Evolutionary conservation across 2,329 filamentous ascomycete species (phyloP).

Genomic region (Epichloe typhina): DNA sequence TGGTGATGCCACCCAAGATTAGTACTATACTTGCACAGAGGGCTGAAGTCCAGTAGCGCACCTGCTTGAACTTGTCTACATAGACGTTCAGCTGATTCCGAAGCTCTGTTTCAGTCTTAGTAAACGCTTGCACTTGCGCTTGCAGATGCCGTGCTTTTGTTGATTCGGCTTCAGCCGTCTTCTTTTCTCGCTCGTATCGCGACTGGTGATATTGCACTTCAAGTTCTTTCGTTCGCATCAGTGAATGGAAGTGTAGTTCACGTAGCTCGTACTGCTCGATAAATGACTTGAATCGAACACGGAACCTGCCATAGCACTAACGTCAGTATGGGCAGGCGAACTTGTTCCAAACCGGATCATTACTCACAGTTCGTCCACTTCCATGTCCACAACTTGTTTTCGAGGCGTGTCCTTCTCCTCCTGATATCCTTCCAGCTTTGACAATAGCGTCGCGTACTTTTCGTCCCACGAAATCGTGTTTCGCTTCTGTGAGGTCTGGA

Average conservation of each 20-base stretch:
- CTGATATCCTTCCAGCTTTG: slow-evolving; percentile 79
- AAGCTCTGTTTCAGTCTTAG: slow-evolving; percentile 88
- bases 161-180: slow-evolving; percentile 70
- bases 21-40: background rate
- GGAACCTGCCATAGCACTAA: slow-evolving; percentile 44
- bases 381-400: slow-evolving; percentile 69
- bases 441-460: slow-evolving; percentile 65
- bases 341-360: slow-evolving; percentile 6
- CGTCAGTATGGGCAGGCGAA: slow-evolving; percentile 5
- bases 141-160: slow-evolving; percentile 75
- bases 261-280: slow-evolving; percentile 94
- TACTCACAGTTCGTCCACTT: slow-evolving; percentile 74
- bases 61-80: slow-evolving; percentile 99
- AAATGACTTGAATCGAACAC: slow-evolving; percentile 81
- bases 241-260: slow-evolving; percentile 83
- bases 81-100: slow-evolving; percentile 95
- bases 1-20: slow-evolving; percentile 22
- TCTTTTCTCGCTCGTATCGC: slow-evolving; percentile 80
- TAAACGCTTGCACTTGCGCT: slow-evolving; percentile 85
- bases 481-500: slow-evolving; percentile 74
- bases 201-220: slow-evolving; percentile 89
- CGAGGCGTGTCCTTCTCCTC: slow-evolving; percentile 74
- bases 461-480: slow-evolving; percentile 76
- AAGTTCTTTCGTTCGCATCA: slow-evolving; percentile 87
- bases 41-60: slow-evolving; percentile 30